phyloP scores from a whole-genome alignment of 2,329 filamentous ascomycete genomes.

The Trematosphaeria pertusa region DNA sequence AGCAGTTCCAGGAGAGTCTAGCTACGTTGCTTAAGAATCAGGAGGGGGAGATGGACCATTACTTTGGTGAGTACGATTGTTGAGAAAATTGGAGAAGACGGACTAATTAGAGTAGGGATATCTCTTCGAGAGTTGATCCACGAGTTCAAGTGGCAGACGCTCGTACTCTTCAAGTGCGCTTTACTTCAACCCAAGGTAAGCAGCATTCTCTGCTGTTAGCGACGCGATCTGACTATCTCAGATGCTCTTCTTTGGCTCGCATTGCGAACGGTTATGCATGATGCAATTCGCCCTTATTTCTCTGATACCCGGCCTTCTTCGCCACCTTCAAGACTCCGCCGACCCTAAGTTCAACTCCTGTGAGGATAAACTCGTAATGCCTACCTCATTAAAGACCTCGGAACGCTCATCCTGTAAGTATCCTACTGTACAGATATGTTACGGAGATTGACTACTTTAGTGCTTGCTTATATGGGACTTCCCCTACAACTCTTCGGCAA shows the following conservation, averaged over 20 bases:
- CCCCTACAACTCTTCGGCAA: conserved; percentile 95
- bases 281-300: conserved; percentile 97
- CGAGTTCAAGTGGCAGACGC: conserved; percentile 92
- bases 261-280: conserved; percentile 95
- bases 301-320: conserved; percentile 89
- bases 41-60: conserved; percentile 81
- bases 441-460: conserved; percentile 46
- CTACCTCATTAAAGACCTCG: conserved; percentile 88
- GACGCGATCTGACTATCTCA: conserved; percentile 48
- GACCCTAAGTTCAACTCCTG: conserved; percentile 90
- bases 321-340: conserved; percentile 91
- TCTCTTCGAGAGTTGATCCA: conserved; percentile 90
- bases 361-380: conserved; percentile 74
- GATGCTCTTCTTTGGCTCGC: conserved; percentile 99
- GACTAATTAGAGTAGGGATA: conserved; percentile 53
- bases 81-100: neutral
- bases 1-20: conserved; percentile 89
- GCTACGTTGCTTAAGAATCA: conserved; percentile 64
- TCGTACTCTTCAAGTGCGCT: conserved; percentile 93
- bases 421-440: neutral
- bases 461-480: conserved; percentile 92
- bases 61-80: conserved; percentile 72
- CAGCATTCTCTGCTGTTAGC: neutral
- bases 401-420: conserved; percentile 77
- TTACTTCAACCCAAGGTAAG: conserved; percentile 90